phyloP scores from a whole-genome alignment of 1,284 basidiomycete genomes.

The Peniophora sp. region DNA sequence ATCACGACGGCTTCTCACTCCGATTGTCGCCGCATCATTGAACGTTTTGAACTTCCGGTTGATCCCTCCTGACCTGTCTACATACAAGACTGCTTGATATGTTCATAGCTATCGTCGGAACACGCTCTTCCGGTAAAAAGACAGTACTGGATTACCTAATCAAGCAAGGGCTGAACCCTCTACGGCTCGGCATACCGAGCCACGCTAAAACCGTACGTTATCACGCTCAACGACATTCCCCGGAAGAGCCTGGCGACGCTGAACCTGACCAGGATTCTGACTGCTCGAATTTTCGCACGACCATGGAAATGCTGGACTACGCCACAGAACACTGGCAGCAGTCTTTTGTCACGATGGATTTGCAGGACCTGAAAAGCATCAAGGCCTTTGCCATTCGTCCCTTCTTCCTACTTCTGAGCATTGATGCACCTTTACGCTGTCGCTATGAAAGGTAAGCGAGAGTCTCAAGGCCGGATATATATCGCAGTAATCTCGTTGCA shows the following conservation, averaged over 20 bases:
- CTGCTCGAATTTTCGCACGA: conserved; percentile 40
- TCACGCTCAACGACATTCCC: neutral
- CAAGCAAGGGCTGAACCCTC: conserved; percentile 37
- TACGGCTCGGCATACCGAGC: conserved; percentile 25
- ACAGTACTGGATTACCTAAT: conserved; percentile 68
- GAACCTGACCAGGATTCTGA: no score
- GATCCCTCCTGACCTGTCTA: neutral
- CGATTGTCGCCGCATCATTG: neutral
- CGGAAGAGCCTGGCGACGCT: no score
- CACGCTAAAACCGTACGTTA: neutral
- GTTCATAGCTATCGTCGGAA: conserved; percentile 87
- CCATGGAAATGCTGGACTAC: conserved; percentile 59
- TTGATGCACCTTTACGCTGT: conserved; percentile 78
- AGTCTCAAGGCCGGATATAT: no score
- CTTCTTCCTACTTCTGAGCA: conserved; percentile 79
- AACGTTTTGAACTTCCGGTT: neutral
- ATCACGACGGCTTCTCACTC: neutral
- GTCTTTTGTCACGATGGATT: conserved; percentile 77
- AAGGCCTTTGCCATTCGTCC: conserved; percentile 78
- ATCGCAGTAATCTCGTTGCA: neutral
- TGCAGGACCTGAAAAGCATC: conserved; percentile 54
- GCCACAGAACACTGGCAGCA: conserved; percentile 79
- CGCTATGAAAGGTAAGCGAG: conserved; percentile 43
- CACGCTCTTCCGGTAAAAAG: conserved; percentile 75
- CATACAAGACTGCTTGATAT: no score